These are phyloP conservation scores for Schwanniomyces occidentalis DNA, from an alignment of 805 yeast species.

Conservation along the genomic window DNA sequence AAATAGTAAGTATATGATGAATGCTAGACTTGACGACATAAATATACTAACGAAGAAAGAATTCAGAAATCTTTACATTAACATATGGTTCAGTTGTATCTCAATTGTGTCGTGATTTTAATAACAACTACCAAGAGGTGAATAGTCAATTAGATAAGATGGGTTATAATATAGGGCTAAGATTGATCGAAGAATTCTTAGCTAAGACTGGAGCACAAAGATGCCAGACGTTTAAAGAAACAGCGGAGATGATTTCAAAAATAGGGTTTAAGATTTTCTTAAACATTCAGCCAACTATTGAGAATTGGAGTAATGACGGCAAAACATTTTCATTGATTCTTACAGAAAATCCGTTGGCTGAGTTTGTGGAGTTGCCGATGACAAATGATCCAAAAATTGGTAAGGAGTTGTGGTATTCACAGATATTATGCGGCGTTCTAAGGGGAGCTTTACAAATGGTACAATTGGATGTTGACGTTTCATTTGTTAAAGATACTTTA, in stretches of 20 bases:
- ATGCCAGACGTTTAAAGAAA: constrained; percentile 76
- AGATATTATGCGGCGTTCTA: constrained; percentile 83
- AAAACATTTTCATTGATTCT: constrained; percentile 72
- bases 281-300: constrained; percentile 73
- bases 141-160: constrained; percentile 82
- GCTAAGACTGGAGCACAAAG: constrained; percentile 86
- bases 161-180: constrained; percentile 93
- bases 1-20: constrained; percentile 64
- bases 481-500: constrained; percentile 74
- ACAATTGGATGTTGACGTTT: constrained; percentile 84
- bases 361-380: constrained; percentile 87
- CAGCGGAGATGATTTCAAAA: constrained; percentile 82
- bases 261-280: constrained; percentile 89
- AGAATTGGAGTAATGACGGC: constrained; percentile 75
- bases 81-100: constrained; percentile 94
- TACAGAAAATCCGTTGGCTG: constrained; percentile 87
- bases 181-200: constrained; percentile 89
- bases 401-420: constrained; percentile 88
- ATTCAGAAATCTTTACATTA: constrained; percentile 89
- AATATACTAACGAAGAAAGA: constrained; percentile 39
- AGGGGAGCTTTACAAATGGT: constrained; percentile 95
- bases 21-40: too few relatives aligned
- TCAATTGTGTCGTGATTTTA: constrained; percentile 82
- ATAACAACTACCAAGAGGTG: constrained; percentile 73
- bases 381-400: constrained; percentile 63